Evolutionary conservation across 2,329 filamentous ascomycete species (phyloP), one percentile per base, ranked within the genome.

Genomic region (Pseudopyricularia cyperi): DNA sequence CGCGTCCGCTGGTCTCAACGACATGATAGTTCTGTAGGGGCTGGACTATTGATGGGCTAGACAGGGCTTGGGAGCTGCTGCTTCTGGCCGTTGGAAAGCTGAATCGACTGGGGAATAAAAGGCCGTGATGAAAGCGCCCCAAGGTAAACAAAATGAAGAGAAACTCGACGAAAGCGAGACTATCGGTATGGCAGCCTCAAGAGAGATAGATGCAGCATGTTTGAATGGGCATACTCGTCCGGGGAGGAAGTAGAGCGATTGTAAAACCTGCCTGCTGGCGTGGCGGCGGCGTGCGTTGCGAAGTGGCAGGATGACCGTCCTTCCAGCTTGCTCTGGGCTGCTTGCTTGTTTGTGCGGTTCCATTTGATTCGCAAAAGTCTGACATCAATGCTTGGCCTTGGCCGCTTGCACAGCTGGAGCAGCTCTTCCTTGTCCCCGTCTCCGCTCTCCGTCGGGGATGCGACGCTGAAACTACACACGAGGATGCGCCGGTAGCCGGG

Each of bases 1-100:
- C 7, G 65, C 68, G 54, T 72, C 71, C 55, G 58, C 65, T 7
- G 58, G 52, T 42, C 52, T 57, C 50, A 66, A 64, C 34, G 70
- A 61, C 69, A 72, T 72, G 15, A 35, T 51, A 8, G 34, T 7
- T 17, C 24, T 4, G 11, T 15, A 34, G 12, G 32, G 24, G 32
- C n/a, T 19, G 32, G 42, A 35, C 7, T 26, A 22, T 24, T 11
- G 24, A 7, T 24, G 39, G 26, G 26, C 35, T 24, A 42, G 22
- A 15, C 24, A 24, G 39, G 14, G 33, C 12, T 19, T 12, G 9
- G 11, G 19, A 44, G 12, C 19, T 24, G 22, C 19, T 12, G 19
- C 39, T 44, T n/a, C 39, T 26, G 24, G 19, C 19, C 4, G 39
- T 12, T 2, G 39, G 11, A 26, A 14, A 14, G 24, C 37, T 24